Evolutionary conservation across 192 early-diverging fungal genomes (phyloP).

Genomic region (Rhizophlyctis rosea): DNA sequence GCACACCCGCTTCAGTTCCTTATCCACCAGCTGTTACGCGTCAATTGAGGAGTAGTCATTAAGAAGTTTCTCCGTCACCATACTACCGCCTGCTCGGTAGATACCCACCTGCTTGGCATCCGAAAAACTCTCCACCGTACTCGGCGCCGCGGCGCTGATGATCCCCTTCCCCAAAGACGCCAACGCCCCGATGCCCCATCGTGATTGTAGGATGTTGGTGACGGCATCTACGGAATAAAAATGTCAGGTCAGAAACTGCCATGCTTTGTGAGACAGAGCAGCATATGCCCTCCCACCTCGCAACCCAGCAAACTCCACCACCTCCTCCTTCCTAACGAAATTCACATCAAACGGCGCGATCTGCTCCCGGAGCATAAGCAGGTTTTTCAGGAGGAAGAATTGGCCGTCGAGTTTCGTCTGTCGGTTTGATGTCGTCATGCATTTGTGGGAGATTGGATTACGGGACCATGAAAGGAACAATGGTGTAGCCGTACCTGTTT

Average conservation of each 20-base stretch:
- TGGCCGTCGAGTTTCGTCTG: conserved; percentile 66
- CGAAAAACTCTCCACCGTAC: conserved; percentile 35
- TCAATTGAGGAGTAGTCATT: not conserved
- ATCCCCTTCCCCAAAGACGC: conserved; percentile 28
- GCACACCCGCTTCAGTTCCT: conserved; percentile 66
- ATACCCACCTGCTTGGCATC: conserved; percentile 39
- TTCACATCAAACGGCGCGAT: conserved; percentile 73
- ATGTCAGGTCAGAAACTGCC: not conserved
- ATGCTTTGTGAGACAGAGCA: conserved; percentile 1
- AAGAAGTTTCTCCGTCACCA: not conserved
- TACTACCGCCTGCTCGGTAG: not conserved
- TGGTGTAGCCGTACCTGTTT: conserved; percentile 52
- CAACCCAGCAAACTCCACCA: conserved; percentile 63
- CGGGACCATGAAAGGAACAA: too few species aligned
- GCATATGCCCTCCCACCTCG: conserved; percentile 47
- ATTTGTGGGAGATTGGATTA: too few species aligned
- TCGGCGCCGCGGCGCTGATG: conserved; percentile 21
- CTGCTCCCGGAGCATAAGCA: conserved; percentile 80
- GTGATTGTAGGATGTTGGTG: conserved; percentile 16
- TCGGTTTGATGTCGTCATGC: too few species aligned
- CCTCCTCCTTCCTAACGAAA: conserved; percentile 68
- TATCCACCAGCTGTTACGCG: conserved; percentile 48
- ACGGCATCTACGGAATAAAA: conserved; percentile 28
- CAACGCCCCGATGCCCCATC: conserved; percentile 28
- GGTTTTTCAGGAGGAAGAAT: conserved; percentile 82